These are phyloP conservation scores for Anisogramma anomala DNA, from an alignment of 2,329 filamentous ascomycete species.

Conservation along the genomic window DNA sequence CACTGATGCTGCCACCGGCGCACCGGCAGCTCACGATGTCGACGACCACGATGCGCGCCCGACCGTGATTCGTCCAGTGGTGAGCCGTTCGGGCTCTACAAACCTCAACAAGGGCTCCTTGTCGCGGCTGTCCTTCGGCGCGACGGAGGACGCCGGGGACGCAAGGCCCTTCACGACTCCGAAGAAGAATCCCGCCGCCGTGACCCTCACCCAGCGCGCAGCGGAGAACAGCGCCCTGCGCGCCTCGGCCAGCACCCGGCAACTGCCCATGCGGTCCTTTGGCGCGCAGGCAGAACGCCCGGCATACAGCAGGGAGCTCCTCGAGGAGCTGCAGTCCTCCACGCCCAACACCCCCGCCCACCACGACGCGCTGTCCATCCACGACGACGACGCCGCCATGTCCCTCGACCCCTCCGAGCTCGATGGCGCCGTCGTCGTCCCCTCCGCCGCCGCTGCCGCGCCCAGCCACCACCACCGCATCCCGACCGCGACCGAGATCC, in stretches of 20 bases:
- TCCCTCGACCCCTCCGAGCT: slow-evolving; percentile 48
- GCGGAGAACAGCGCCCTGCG: slow-evolving; percentile 29
- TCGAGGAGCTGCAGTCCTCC: slow-evolving; percentile 74
- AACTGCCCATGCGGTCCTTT: slow-evolving; percentile 44
- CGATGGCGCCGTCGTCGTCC: slow-evolving; percentile 54
- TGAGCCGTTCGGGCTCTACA: slow-evolving; percentile 35
- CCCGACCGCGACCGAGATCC: slow-evolving; percentile 73
- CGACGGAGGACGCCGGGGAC: slow-evolving; percentile 41
- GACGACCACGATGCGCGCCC: slow-evolving; percentile 36
- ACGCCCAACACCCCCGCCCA: slow-evolving; percentile 74
- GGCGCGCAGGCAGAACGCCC: slow-evolving; percentile 58
- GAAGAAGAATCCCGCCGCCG: slow-evolving; percentile 33
- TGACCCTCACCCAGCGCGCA: slow-evolving; percentile 24
- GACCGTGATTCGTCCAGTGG: slow-evolving; percentile 36
- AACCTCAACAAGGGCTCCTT: slow-evolving; percentile 59
- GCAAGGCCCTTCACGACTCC: slow-evolving; percentile 40
- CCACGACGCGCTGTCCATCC: slow-evolving; percentile 32
- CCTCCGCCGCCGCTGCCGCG: slow-evolving; percentile 31
- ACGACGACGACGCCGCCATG: slow-evolving; percentile 35
- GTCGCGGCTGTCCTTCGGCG: slow-evolving; percentile 67
- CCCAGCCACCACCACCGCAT: slow-evolving; percentile 34
- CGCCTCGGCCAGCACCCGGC: slow-evolving; percentile 30
- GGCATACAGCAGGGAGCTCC: slow-evolving; percentile 74
- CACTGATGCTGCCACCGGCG: slow-evolving; percentile 14
- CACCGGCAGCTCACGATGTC: slow-evolving; percentile 17